A percentile compares a stretch with the other conserved stretches of the same genome.
Conservation (phyloP, 441 rosid species). For the Brassica balearica region DNA sequence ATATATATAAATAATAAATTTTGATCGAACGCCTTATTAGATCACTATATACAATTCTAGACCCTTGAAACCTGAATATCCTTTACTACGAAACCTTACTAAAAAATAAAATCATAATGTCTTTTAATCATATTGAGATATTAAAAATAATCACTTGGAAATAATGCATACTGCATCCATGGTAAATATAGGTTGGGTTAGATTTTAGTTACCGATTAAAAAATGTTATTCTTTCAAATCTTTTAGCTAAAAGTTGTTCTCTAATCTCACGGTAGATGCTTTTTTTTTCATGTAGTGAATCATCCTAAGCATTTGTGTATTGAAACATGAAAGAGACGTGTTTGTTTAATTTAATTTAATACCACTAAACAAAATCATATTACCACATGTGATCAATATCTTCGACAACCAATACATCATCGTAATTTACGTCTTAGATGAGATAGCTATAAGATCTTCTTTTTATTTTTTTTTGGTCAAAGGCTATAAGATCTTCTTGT, state of each 20-base stretch:
- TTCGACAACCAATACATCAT: constrained; percentile 17
- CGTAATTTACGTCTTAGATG: background rate
- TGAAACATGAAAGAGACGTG: background rate
- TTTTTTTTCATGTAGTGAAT: too few species aligned
- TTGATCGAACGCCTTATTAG: background rate
- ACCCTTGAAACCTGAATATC: too few species aligned
- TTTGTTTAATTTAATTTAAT: background rate
- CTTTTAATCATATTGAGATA: background rate
- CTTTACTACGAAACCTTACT: background rate
- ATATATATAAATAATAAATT: background rate
- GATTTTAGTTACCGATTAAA: background rate
- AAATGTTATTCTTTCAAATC: too few species aligned
- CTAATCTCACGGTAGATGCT: too few species aligned
- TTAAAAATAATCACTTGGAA: background rate
- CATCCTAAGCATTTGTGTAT: background rate
- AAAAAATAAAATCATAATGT: too few species aligned
- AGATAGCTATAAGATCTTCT: constrained; percentile 13
- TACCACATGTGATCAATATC: constrained; percentile 24
- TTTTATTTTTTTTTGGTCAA: too few species aligned
- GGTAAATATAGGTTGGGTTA: background rate
- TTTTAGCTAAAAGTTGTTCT: too few species aligned
- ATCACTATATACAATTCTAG: background rate
- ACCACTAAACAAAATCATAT: constrained; percentile 1
- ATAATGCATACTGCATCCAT: background rate
- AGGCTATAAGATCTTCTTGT: background rate